Evolutionary conservation across 768 basidiomycete species (phyloP), one percentile per base, ranked within the genome.

Genomic region (Coprinopsis sp.): DNA sequence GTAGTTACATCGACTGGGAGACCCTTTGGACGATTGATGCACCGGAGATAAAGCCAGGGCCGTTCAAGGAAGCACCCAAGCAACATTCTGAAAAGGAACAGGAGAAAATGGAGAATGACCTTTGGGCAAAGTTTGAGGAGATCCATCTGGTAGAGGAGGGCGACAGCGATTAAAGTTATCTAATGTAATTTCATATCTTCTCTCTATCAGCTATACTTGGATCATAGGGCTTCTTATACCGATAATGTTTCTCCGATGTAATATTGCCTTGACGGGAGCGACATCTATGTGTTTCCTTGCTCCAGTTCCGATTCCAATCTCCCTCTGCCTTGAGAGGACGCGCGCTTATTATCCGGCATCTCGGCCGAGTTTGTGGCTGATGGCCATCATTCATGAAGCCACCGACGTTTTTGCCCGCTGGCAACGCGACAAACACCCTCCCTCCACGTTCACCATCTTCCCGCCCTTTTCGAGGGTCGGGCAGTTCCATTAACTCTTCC

Each of bases 1-100:
- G 56, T 66, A 14, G 51, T 19, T 22, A 64, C 14, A 68, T 86
- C 44, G 66, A 72, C 40, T 89, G 87, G 87, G 64, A 69, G 8
- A 70, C 66, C 0, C 67, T 90, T 3, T 90, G 87, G 87, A 78
- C 71, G 0, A 71, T 71, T n/a, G 67, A 77, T 5, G 70, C 74
- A 4, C 87, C 87, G 18, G 38, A 43, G 27, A 42, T 49, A 6
- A 33, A 48, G 30, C 24, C 37, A 16, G 22, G 28, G 3, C 23
- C 40, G 27, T 39, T 39, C 37, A 39, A 23, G 37, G n/a, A 8
- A 8, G 22, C 5, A 27, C 28, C 6, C 33, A 11, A n/a, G n/a
- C 29, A 18, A 19, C 19, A 37, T n/a, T 5, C n/a, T 5, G 14
- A 42, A n/a, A 18, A 13, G n/a, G 47, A 42, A 6, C 27, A 18